These are phyloP conservation scores for Meredithiella fracta DNA, from an alignment of 2,329 filamentous ascomycete species.

Conservation along the genomic window DNA sequence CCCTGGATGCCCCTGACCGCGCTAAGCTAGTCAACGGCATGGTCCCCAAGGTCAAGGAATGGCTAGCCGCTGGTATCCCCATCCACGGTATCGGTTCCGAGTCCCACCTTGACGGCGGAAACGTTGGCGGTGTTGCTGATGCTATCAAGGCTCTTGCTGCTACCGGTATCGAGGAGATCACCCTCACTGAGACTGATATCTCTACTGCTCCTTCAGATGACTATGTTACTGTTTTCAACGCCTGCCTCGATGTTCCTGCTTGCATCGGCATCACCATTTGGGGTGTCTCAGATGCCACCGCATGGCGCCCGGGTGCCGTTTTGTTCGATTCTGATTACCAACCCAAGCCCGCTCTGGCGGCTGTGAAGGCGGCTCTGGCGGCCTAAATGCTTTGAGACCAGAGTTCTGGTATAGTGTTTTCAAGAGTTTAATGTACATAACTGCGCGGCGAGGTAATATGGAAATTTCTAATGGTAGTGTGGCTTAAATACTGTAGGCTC, in stretches of 20 bases:
- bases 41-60: constrained; percentile 43
- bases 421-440: not conserved
- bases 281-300: constrained; percentile 34
- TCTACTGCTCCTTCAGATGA: constrained; percentile 36
- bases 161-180: constrained; percentile 37
- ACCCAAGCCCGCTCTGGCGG: constrained; percentile 35
- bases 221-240: constrained; percentile 41
- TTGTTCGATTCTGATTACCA: constrained; percentile 36
- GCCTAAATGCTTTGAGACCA: not conserved
- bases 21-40: constrained; percentile 40
- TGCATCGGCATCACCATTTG: constrained; percentile 53
- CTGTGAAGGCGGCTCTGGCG: constrained; percentile 19
- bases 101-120: constrained; percentile 33
- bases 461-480: not conserved
- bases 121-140: constrained; percentile 27
- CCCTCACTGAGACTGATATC: constrained; percentile 55
- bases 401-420: not conserved
- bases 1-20: constrained; percentile 43
- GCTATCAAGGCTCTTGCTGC: constrained; percentile 37
- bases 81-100: constrained; percentile 49
- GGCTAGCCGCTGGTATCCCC: constrained; percentile 43
- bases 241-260: constrained; percentile 39
- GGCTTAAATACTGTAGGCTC: not conserved
- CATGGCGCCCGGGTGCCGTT: constrained; percentile 34
- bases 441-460: not conserved